Evolutionary conservation across 2,329 filamentous ascomycete species (phyloP).

Genomic region (Westerdykella sp.): DNA sequence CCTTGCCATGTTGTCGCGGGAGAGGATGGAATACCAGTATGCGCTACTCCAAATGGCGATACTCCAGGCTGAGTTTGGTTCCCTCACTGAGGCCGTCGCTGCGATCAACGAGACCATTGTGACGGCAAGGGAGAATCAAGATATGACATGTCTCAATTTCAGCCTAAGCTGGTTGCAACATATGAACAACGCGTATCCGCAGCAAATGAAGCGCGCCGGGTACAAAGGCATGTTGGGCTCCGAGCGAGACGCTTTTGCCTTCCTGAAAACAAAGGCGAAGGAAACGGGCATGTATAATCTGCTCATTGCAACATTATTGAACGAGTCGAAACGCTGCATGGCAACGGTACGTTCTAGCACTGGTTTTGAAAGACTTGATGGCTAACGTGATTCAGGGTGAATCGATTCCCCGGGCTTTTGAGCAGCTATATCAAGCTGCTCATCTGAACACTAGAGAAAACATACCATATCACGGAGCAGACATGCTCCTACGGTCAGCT

Average conservation of each 20-base stretch:
- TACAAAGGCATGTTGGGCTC: constrained; percentile 68
- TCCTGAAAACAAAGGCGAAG: constrained; percentile 77
- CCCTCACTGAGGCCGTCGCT: constrained; percentile 79
- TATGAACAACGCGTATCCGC: constrained; percentile 78
- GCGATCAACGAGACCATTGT: constrained; percentile 93
- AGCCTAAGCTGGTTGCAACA: constrained; percentile 94
- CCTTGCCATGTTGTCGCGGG: constrained; percentile 81
- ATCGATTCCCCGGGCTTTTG: constrained; percentile 57
- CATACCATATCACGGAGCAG: constrained; percentile 66
- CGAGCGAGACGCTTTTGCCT: constrained; percentile 74
- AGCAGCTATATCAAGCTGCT: constrained; percentile 74
- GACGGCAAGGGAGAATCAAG: constrained; percentile 88
- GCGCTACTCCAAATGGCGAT: constrained; percentile 89
- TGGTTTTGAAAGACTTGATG: constrained; percentile 4
- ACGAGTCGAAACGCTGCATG: constrained; percentile 75
- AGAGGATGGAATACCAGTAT: constrained; percentile 87
- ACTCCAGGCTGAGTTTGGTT: constrained; percentile 91
- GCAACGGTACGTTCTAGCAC: constrained; percentile 54
- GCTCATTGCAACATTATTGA: constrained; percentile 74
- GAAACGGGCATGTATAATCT: constrained; percentile 82
- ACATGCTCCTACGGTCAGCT: constrained; percentile 65
- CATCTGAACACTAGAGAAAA: constrained; percentile 75
- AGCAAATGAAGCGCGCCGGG: constrained; percentile 63
- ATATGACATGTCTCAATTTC: constrained; percentile 89
- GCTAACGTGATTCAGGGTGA: constrained; percentile 44